Percentiles rank a stretch among this genome's conserved stretches.
Evolutionary conservation across 345 rosid species (phyloP).

Genomic region (Brassica carinata): DNA sequence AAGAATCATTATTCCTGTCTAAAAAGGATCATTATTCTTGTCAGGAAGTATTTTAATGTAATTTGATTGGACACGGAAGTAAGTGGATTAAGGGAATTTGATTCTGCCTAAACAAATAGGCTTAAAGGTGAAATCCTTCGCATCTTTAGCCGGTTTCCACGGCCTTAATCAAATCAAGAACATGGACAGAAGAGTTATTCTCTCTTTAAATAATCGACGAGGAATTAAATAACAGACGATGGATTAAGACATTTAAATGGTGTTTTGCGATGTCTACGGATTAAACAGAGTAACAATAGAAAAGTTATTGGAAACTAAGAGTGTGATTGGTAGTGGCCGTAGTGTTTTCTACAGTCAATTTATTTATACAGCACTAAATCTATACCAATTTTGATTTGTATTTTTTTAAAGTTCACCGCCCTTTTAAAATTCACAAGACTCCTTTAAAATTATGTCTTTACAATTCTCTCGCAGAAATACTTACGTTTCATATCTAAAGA

Average conservation of each 20-base stretch:
- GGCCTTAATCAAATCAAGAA: background rate
- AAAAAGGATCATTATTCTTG: background rate
- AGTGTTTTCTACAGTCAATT: too few relatives aligned
- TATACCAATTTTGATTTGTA: too few relatives aligned
- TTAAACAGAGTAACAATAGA: too few relatives aligned
- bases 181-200: background rate
- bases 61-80: slow-evolving; percentile 8
- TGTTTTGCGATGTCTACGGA: too few relatives aligned
- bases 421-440: too few relatives aligned
- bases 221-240: background rate
- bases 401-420: too few relatives aligned
- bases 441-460: too few relatives aligned
- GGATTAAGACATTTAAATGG: background rate
- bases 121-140: background rate
- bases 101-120: background rate
- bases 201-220: background rate
- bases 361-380: too few relatives aligned
- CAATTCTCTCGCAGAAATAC: too few relatives aligned
- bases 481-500: too few relatives aligned
- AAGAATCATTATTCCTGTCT: background rate
- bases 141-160: background rate
- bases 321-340: too few relatives aligned
- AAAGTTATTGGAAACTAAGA: too few relatives aligned
- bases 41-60: background rate
- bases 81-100: slow-evolving; percentile 18